Conservation (phyloP, 495 filamentous ascomycete species). For the Podospora pseudoanserina region DNA sequence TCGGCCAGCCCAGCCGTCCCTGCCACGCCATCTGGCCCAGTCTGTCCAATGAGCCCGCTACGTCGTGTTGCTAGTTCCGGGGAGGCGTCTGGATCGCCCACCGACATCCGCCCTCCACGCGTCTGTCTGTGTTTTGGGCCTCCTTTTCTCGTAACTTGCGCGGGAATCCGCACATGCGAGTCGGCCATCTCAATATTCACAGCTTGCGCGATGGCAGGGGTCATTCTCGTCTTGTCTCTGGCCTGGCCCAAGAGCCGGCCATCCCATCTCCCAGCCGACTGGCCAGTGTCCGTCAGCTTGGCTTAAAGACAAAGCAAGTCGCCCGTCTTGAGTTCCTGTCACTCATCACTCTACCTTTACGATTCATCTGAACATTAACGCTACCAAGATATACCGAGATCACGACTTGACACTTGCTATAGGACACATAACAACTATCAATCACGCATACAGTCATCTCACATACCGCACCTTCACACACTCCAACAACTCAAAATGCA, state of each 20-base stretch:
- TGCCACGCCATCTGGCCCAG: not conserved
- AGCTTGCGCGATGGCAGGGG: constrained; percentile 10
- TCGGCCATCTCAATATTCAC: constrained; percentile 3
- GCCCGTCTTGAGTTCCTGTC: not conserved
- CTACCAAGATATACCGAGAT: not conserved
- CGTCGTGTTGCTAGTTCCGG: not conserved
- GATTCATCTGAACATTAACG: not conserved
- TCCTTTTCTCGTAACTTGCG: not conserved
- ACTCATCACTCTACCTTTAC: not conserved
- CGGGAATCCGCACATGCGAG: constrained; percentile 12
- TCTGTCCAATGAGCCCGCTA: not conserved
- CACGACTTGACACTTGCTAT: not conserved
- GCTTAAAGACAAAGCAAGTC: constrained; percentile 8
- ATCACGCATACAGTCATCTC: not conserved
- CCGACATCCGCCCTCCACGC: constrained; percentile 7
- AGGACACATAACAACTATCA: too few relatives aligned
- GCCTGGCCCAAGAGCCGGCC: not conserved
- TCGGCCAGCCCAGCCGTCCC: not conserved
- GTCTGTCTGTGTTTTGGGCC: constrained; percentile 4
- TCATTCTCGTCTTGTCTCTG: not conserved
- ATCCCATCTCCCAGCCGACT: constrained; percentile 10
- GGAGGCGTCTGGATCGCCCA: constrained; percentile 14
- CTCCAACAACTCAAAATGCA: constrained; percentile 25
- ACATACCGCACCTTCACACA: constrained; percentile 2
- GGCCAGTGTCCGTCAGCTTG: constrained; percentile 1